A percentile compares a stretch with the other conserved stretches of the same genome.
Evolutionary conservation across 148 eudicot genomes (phyloP).

Genomic region (Heliosperma pusillum): DNA sequence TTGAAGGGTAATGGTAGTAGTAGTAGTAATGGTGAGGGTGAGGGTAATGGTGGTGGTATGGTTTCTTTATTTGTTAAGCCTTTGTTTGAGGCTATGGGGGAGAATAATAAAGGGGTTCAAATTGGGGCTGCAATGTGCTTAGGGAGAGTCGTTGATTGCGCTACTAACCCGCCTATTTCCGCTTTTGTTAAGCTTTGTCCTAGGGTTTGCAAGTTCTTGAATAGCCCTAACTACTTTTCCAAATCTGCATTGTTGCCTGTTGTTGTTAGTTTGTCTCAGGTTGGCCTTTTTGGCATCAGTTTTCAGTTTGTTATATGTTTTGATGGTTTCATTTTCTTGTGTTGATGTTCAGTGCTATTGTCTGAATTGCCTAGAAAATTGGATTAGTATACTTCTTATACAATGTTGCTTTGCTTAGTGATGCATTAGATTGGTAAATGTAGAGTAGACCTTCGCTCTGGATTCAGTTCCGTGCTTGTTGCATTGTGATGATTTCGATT

Average conservation of each 20-base stretch:
- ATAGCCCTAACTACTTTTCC: slow-evolving; percentile 79
- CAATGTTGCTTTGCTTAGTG: background rate
- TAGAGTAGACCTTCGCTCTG: background rate
- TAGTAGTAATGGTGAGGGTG: slow-evolving; percentile 25
- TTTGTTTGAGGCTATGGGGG: slow-evolving; percentile 86
- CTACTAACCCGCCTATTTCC: slow-evolving; percentile 50
- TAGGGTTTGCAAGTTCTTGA: slow-evolving; percentile 85
- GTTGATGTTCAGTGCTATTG: background rate
- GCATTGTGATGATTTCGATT: background rate
- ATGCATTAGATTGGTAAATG: background rate
- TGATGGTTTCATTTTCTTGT: background rate
- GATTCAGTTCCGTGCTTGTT: background rate
- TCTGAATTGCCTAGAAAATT: background rate
- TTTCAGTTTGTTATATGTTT: background rate
- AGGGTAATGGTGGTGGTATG: slow-evolving; percentile 39
- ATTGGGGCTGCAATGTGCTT: slow-evolving; percentile 80
- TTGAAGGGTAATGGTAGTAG: slow-evolving; percentile 52
- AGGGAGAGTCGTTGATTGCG: slow-evolving; percentile 75
- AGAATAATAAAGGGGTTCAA: slow-evolving; percentile 79
- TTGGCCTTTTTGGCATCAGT: slow-evolving; percentile 17
- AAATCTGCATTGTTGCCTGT: slow-evolving; percentile 79
- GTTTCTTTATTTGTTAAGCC: slow-evolving; percentile 85
- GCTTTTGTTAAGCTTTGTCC: slow-evolving; percentile 76
- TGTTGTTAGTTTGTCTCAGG: slow-evolving; percentile 81
- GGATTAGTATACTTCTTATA: background rate